Evolutionary conservation across 2,329 filamentous ascomycete genomes (phyloP).

Genomic region (Rhynchosporium secalis): DNA sequence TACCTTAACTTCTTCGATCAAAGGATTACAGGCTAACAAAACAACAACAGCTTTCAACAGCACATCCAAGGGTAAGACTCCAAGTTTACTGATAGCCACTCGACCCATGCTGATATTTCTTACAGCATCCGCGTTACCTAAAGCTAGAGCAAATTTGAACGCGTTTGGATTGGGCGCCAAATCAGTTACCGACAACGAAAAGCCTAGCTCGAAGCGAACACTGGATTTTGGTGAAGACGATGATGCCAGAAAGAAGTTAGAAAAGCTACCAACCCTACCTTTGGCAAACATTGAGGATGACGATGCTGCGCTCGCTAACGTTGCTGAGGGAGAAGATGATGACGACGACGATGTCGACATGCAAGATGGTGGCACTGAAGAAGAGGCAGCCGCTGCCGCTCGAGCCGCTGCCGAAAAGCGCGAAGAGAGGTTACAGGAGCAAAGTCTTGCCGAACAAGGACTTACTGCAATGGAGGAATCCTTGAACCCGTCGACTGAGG

Average conservation of each 20-base stretch:
- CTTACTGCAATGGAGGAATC: slow-evolving; percentile 46
- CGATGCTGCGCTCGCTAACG: slow-evolving; percentile 54
- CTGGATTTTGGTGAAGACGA: slow-evolving; percentile 89
- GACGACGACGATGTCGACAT: slow-evolving; percentile 68
- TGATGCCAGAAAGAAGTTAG: slow-evolving; percentile 80
- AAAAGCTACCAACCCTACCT: slow-evolving; percentile 79
- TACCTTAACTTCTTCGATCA: slow-evolving; percentile 44
- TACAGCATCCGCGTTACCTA: slow-evolving; percentile 56
- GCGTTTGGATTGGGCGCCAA: slow-evolving; percentile 80
- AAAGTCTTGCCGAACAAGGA: slow-evolving; percentile 41
- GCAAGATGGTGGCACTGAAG: slow-evolving; percentile 78
- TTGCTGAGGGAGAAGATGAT: slow-evolving; percentile 60
- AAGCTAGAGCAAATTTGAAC: slow-evolving; percentile 72
- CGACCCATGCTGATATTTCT: slow-evolving; percentile 24
- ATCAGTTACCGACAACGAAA: slow-evolving; percentile 62
- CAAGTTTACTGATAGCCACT: background rate
- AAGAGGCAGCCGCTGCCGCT: slow-evolving; percentile 82
- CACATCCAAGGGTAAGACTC: slow-evolving; percentile 43
- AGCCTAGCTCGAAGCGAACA: slow-evolving; percentile 68
- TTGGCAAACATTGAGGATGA: slow-evolving; percentile 62
- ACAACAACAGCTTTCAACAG: slow-evolving; percentile 44
- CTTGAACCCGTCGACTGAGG: slow-evolving; percentile 46
- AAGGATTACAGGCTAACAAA: slow-evolving; percentile 46
- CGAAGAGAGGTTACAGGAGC: slow-evolving; percentile 60
- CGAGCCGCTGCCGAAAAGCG: slow-evolving; percentile 83